A percentile compares a stretch with the other conserved stretches of the same genome.
phyloP scores from a whole-genome alignment of 495 filamentous ascomycete genomes.

The Trichoderma reesei region DNA sequence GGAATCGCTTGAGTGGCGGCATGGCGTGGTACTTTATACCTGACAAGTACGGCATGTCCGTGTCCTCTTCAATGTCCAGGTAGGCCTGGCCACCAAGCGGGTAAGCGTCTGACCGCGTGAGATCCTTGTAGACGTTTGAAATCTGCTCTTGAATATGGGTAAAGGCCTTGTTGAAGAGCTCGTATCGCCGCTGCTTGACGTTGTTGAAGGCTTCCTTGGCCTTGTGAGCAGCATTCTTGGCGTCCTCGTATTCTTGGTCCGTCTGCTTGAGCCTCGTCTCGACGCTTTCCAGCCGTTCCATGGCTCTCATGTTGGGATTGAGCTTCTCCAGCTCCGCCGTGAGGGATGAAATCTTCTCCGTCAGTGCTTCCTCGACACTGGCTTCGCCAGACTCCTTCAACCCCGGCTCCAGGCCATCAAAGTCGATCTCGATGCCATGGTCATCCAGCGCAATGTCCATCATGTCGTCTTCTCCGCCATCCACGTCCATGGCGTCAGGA shows the following conservation, averaged over 20 bases:
- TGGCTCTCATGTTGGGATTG: conserved; percentile 89
- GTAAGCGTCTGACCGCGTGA: conserved; percentile 75
- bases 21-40: conserved; percentile 98
- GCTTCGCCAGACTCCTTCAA: conserved; percentile 68
- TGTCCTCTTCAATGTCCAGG: conserved; percentile 84
- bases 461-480: conserved; percentile 56
- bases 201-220: conserved; percentile 74
- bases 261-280: conserved; percentile 74
- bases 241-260: conserved; percentile 81
- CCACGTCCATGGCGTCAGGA: conserved; percentile 81
- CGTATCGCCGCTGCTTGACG: conserved; percentile 72
- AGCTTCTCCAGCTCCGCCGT: conserved; percentile 79
- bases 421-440: conserved; percentile 89
- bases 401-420: conserved; percentile 75
- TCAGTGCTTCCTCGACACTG: conserved; percentile 64
- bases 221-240: conserved; percentile 57
- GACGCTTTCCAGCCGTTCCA: conserved; percentile 82
- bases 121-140: conserved; percentile 83
- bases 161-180: conserved; percentile 92
- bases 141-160: conserved; percentile 93
- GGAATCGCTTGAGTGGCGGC: conserved; percentile 96
- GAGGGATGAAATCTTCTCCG: conserved; percentile 64
- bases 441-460: conserved; percentile 53
- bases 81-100: conserved; percentile 91
- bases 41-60: conserved; percentile 74